Conservation (phyloP, 1,284 basidiomycete species). For the Ceratobasidium sp. region DNA sequence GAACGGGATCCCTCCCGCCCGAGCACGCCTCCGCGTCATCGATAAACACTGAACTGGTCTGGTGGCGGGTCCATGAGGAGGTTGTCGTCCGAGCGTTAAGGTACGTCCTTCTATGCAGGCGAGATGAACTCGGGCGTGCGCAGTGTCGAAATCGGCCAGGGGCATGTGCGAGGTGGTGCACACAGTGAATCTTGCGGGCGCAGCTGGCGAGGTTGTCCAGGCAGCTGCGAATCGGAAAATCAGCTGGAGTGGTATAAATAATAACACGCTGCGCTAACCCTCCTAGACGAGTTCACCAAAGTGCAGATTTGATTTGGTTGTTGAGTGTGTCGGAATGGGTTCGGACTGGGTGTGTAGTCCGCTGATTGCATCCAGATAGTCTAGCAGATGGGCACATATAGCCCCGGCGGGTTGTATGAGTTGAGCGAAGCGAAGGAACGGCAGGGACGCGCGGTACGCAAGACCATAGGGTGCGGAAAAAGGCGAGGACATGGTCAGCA, state of each 20-base stretch:
- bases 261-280: not conserved
- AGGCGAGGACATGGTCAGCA: not conserved
- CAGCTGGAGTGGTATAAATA: not conserved
- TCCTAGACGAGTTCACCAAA: conserved; percentile 4
- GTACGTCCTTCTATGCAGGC: not conserved
- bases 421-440: not conserved
- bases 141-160: not conserved
- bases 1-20: conserved; percentile 4
- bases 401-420: not conserved
- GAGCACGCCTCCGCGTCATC: conserved; percentile 5
- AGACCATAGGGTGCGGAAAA: not conserved
- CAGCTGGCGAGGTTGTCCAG: too few species aligned
- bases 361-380: conserved; percentile 23
- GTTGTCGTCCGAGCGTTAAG: not conserved
- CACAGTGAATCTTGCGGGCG: not conserved
- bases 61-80: conserved; percentile 12
- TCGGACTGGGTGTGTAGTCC: conserved; percentile 2
- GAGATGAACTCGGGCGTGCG: conserved; percentile 9
- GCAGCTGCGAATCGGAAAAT: conserved; percentile 1
- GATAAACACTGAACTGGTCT: conserved; percentile 1
- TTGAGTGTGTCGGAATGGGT: not conserved
- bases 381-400: not conserved
- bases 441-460: conserved; percentile 2
- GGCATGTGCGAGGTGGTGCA: not conserved
- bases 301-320: not conserved